Evolutionary conservation across 1,139 yeast genomes (phyloP).

Genomic region (Sporopachydermia cereana): DNA sequence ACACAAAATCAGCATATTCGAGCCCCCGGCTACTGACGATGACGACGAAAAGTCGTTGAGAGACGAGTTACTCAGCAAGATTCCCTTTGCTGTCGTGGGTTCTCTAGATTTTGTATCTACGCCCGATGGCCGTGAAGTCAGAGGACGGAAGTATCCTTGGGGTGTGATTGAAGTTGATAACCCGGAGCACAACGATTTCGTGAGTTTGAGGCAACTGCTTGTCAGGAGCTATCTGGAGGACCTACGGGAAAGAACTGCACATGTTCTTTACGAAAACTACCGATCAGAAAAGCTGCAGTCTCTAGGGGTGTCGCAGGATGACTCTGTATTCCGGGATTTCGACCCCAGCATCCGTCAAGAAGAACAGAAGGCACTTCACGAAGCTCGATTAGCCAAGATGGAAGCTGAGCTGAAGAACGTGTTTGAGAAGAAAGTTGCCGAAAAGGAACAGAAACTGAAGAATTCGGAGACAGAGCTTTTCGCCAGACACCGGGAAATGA

Average conservation of each 20-base stretch:
- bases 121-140: constrained; percentile 64
- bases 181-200: constrained; percentile 88
- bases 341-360: constrained; percentile 90
- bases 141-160: constrained; percentile 98
- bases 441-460: constrained; percentile 94
- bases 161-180: constrained; percentile 94
- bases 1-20: constrained; percentile 69
- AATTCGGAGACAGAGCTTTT: constrained; percentile 95
- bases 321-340: constrained; percentile 81
- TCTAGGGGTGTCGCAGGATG: constrained; percentile 90
- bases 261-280: constrained; percentile 74
- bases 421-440: constrained; percentile 92
- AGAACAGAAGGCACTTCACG: constrained; percentile 88
- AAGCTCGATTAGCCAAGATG: constrained; percentile 86
- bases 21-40: constrained; percentile 66
- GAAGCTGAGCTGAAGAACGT: constrained; percentile 96
- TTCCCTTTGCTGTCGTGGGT: constrained; percentile 94
- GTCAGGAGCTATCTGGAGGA: constrained; percentile 90
- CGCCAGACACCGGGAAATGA: constrained; percentile 93
- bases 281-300: constrained; percentile 69
- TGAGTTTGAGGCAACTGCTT: constrained; percentile 78
- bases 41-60: constrained; percentile 77
- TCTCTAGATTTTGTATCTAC: constrained; percentile 68
- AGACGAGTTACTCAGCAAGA: constrained; percentile 50
- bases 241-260: constrained; percentile 76